Conservation (phyloP, 176 grass and related monocot genomes). For the Carex kokanica region DNA sequence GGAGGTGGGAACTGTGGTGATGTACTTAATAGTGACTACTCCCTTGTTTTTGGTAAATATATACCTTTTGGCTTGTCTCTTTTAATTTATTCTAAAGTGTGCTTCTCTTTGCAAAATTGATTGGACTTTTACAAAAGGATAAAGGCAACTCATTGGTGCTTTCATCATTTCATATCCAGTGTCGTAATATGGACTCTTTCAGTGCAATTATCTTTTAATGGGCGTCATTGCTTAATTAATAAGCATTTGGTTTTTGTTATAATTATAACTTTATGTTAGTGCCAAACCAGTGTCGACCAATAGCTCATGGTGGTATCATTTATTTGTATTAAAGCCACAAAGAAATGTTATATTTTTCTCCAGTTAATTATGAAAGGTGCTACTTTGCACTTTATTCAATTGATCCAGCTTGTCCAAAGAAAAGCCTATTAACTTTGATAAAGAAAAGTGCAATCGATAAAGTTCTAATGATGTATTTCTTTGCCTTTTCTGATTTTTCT, state of each 20-base stretch:
- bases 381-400: conserved; percentile 15
- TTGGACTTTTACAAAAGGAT: too few relatives aligned
- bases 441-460: not conserved
- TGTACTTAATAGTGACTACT: conserved; percentile 80
- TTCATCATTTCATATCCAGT: too few relatives aligned
- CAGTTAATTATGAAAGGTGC: not conserved
- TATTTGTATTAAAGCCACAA: conserved; percentile 3
- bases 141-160: too few relatives aligned
- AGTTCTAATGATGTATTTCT: conserved; percentile 3
- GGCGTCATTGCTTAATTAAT: too few relatives aligned
- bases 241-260: too few relatives aligned
- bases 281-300: too few relatives aligned
- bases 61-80: not conserved
- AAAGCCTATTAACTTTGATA: conserved; percentile 21
- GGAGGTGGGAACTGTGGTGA: conserved; percentile 53
- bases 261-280: too few relatives aligned
- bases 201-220: too few relatives aligned
- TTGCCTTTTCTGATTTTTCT: not conserved
- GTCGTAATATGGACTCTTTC: too few relatives aligned
- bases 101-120: too few relatives aligned
- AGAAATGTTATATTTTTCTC: conserved; percentile 2
- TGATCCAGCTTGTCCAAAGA: not conserved
- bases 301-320: conserved; percentile 11
- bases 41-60: conserved; percentile 74
- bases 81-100: too few relatives aligned